These are phyloP conservation scores for Rosa rugosa DNA, from an alignment of 306 rosid species.

Conservation along the genomic window DNA sequence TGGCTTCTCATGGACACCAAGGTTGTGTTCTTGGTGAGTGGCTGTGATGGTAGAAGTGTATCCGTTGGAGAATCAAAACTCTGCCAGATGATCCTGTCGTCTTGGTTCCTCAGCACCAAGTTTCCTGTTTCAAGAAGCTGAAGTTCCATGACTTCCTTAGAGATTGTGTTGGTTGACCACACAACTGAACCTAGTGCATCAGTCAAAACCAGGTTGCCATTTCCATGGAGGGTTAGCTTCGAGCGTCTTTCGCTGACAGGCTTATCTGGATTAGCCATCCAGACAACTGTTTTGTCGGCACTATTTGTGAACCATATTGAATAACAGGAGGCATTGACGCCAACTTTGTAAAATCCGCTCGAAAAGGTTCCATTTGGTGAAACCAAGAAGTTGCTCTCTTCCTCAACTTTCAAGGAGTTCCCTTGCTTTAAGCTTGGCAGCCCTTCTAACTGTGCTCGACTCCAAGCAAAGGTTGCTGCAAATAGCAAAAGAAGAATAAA, in stretches of 20 bases:
- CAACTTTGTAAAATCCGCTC: conserved; percentile 17
- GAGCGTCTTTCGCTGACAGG: conserved; percentile 15
- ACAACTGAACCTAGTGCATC: conserved; percentile 19
- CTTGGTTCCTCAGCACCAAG: conserved; percentile 19
- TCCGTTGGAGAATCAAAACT: conserved; percentile 30
- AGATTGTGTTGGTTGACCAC: conserved; percentile 24
- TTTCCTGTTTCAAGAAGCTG: conserved; percentile 29
- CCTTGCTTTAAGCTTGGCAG: conserved; percentile 15
- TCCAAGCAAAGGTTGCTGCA: background rate
- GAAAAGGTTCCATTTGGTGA: conserved; percentile 25
- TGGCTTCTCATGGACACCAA: conserved; percentile 29
- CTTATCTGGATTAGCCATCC: conserved; percentile 25
- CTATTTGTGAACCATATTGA: conserved; percentile 26
- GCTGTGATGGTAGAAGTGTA: conserved; percentile 25
- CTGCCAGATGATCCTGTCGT: conserved; percentile 15
- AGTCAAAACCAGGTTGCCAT: conserved; percentile 27
- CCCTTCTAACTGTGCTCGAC: background rate
- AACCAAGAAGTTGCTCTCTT: conserved; percentile 12
- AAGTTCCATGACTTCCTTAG: background rate
- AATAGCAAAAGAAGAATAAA: conserved; percentile 16
- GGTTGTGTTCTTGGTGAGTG: conserved; percentile 22
- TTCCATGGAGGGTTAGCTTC: conserved; percentile 9
- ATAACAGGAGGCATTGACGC: conserved; percentile 21
- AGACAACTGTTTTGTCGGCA: conserved; percentile 13
- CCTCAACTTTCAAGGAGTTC: conserved; percentile 17